Evolutionary conservation across 1,284 basidiomycete species (phyloP), one percentile per base, ranked within the genome.

Genomic region (Irpex sp.): DNA sequence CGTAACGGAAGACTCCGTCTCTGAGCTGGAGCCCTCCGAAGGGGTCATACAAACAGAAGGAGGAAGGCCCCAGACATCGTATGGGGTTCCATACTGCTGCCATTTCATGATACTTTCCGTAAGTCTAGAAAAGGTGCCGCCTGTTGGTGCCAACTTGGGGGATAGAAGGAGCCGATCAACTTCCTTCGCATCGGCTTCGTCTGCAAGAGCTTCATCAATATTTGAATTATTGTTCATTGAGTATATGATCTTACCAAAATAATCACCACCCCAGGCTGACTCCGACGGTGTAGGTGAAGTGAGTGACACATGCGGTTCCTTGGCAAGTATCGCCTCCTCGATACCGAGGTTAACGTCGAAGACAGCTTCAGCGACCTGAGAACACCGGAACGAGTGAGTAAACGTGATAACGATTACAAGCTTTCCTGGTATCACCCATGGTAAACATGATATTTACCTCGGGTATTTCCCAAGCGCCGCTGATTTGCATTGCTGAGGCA

Each of bases 401-500:
- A 47, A 47, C 44, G 44, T 47, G 44, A 47, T 19, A 9, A 36
- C 11, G 56, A n/a, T n/a, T 38, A 26, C 26, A 26, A 26, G 26
- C 36, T 36, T 13, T 38, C 36, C 11, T 9, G 26, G 34, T 37
- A 17, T 11, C 15, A 13, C 19, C 56, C 21, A 9, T 37, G 11
- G 15, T 31, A 31, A 36, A 38, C 31, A 19, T 31, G 11, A 57
- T 6, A 40, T 74, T 62, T 64, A 75, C 74, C 70, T 68, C 59
- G 37, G 73, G 74, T 57, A 67, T 63, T 15, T 19, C 26, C 56
- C 65, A 69, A 38, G 57, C 62, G 21, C 66, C 68, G 4, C 61
- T 64, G n/a, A 71, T 31, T n/a, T 61, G 61, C 69, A 73, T 72
- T 0, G 74, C 69, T 11, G 72, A 71, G 4, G 69, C 61, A 21